phyloP scores from a whole-genome alignment of 1,139 yeast genomes.

The Geotrichum cucujoidarum region DNA sequence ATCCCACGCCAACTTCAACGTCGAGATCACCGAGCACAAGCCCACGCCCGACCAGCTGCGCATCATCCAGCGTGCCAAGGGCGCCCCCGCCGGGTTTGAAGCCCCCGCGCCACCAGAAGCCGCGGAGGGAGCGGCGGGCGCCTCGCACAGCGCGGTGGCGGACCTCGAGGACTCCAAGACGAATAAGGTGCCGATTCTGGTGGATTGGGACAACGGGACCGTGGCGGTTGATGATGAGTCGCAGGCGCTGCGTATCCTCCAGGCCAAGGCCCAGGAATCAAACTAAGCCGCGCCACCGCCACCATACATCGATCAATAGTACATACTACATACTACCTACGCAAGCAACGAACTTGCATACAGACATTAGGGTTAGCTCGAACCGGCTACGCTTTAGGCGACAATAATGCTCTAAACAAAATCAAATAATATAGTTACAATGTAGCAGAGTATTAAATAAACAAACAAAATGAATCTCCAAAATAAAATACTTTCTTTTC shows the following conservation, averaged over 20 bases:
- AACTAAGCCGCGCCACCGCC: slow-evolving; percentile 1
- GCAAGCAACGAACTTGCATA: too few species aligned
- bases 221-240: slow-evolving; percentile 39
- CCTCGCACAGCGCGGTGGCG: neutral
- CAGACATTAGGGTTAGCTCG: too few species aligned
- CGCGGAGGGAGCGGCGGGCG: neutral
- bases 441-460: neutral
- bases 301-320: too few species aligned
- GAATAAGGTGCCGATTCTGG: slow-evolving; percentile 33
- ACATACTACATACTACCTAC: too few species aligned
- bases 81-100: slow-evolving; percentile 9
- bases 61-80: slow-evolving; percentile 10
- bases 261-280: slow-evolving; percentile 23
- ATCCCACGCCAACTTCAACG: slow-evolving; percentile 30
- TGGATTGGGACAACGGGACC: slow-evolving; percentile 38
- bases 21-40: slow-evolving; percentile 32
- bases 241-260: slow-evolving; percentile 36
- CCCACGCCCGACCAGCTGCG: slow-evolving; percentile 34
- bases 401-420: neutral
- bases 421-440: neutral
- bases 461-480: neutral
- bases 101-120: neutral
- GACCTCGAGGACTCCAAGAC: slow-evolving; percentile 7
- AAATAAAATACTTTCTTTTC: neutral
- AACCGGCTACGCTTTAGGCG: too few species aligned